Conservation (phyloP, 495 filamentous ascomycete genomes). For the Terfezia claveryi region DNA sequence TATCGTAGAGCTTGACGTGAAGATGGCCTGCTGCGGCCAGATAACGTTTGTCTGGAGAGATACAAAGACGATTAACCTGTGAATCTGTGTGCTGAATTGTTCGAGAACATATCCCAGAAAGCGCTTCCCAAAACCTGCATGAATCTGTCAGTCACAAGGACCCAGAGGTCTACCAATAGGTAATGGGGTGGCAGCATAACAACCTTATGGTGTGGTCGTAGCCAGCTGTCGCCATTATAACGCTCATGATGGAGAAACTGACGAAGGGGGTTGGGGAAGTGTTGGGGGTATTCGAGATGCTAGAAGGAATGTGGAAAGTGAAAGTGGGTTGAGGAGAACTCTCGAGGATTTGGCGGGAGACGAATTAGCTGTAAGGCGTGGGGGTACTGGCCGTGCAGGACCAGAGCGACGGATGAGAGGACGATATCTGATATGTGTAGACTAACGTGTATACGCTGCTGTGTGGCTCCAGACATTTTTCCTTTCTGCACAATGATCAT, state of each 20-base stretch:
- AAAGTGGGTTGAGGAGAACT: no score
- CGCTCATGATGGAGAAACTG: slow-evolving; percentile 4
- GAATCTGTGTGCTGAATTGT: slow-evolving; percentile 96
- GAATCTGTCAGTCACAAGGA: background rate
- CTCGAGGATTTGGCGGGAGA: no score
- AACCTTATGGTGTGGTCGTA: slow-evolving; percentile 99
- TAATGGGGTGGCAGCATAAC: slow-evolving; percentile 8
- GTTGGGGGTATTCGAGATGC: no score
- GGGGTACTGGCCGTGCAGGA: no score
- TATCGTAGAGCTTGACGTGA: slow-evolving; percentile 90
- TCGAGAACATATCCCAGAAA: slow-evolving; percentile 91
- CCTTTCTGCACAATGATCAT: no score
- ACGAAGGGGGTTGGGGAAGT: no score
- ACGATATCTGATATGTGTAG: no score
- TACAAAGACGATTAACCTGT: slow-evolving; percentile 94
- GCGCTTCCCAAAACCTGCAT: slow-evolving; percentile 84
- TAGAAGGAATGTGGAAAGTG: no score
- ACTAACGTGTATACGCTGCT: no score
- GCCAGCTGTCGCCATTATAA: slow-evolving; percentile 41
- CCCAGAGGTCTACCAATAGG: background rate
- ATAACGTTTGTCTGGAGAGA: slow-evolving; percentile 91
- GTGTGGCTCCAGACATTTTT: no score
- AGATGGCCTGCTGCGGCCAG: slow-evolving; percentile 88
- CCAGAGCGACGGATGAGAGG: no score
- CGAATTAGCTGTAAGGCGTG: no score